Base-by-base conservation (phyloP, 129 eudicot genomes). In the Flaveria bidentis region DNA sequence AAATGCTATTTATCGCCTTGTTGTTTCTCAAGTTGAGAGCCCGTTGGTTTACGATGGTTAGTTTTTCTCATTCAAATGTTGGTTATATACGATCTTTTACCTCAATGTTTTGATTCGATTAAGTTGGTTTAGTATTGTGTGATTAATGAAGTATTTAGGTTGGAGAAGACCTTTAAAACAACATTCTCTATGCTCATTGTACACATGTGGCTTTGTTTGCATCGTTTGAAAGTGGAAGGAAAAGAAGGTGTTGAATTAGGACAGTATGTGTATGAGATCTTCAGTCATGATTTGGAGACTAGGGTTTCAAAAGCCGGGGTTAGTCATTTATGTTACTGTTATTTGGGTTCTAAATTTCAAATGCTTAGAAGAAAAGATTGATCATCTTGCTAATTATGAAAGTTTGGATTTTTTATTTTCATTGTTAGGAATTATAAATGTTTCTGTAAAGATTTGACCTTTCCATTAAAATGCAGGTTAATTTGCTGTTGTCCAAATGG, bases 181-280 rank as follows among this genome's bases (percentile, higher is more conserved):
- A 88, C 88, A 30, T 92, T 84, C 64, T 85, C 91, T 36, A 79
- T 92, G 84, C 98, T 92, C 36, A 88, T 93, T 58, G 80, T 93
- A 67, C 96, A 93, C 78, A 88, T 88, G 98, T 93, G 98, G 98
- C 86, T 93, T 63, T 88, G 93, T 87, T 82, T 90, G 71, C 96
- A 90, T 74, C 92, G 96, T 8, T 64, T 90, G 70, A 90, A 86
- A 85, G 86, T 78, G 58, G 96, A 90, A 65, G 96, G 96, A 64
- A 80, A 85, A 39, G 94, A 90, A 73, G 96, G 94, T 26, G 90
- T 82, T 78, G 92, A 92, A 71, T 78, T 92, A 84, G 98, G 92
- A 51, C 98, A 92, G 41, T 84, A 89, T 61, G 78, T 92, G 42
- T 92, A 87, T 76, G 98, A 92, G 82, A 84, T 86, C 10, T 89